phyloP scores from a whole-genome alignment of 768 basidiomycete genomes.

The Lentinula sp. region DNA sequence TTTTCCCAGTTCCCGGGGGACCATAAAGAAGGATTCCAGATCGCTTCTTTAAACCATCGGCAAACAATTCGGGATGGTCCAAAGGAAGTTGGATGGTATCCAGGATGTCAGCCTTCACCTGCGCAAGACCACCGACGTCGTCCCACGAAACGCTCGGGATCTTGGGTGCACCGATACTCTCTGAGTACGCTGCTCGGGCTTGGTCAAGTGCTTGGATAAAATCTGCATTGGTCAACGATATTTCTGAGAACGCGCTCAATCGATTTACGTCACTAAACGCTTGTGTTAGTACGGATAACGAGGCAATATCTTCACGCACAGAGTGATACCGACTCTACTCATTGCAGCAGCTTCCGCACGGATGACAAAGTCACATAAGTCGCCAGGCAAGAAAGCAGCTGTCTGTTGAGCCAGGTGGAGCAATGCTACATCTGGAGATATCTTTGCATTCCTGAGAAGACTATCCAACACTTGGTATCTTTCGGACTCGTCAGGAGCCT shows the following conservation, averaged over 20 bases:
- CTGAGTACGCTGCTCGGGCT: constrained; percentile 75
- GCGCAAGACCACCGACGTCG: constrained; percentile 88
- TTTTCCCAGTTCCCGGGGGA: constrained; percentile 95
- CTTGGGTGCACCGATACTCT: constrained; percentile 94
- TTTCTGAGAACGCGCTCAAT: constrained; percentile 17
- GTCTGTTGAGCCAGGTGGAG: constrained; percentile 73
- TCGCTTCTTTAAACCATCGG: constrained; percentile 88
- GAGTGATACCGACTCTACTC: constrained; percentile 30
- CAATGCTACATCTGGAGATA: constrained; percentile 80
- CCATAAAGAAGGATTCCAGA: constrained; percentile 93
- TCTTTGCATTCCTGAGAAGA: constrained; percentile 28
- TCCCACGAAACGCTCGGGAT: constrained; percentile 97
- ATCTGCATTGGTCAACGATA: constrained; percentile 51
- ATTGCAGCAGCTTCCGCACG: constrained; percentile 54
- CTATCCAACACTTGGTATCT: constrained; percentile 54
- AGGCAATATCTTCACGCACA: constrained; percentile 23
- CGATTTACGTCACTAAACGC: not conserved
- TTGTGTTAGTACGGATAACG: not conserved
- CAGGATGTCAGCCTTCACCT: constrained; percentile 87
- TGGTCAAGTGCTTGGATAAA: constrained; percentile 67
- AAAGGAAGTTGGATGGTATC: constrained; percentile 94
- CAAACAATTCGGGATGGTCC: constrained; percentile 85
- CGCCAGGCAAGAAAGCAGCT: constrained; percentile 82
- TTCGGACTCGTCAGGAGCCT: constrained; percentile 82
- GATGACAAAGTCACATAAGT: constrained; percentile 64